Conservation (phyloP, 2,329 filamentous ascomycete genomes). For the Diaporthe destruens region DNA sequence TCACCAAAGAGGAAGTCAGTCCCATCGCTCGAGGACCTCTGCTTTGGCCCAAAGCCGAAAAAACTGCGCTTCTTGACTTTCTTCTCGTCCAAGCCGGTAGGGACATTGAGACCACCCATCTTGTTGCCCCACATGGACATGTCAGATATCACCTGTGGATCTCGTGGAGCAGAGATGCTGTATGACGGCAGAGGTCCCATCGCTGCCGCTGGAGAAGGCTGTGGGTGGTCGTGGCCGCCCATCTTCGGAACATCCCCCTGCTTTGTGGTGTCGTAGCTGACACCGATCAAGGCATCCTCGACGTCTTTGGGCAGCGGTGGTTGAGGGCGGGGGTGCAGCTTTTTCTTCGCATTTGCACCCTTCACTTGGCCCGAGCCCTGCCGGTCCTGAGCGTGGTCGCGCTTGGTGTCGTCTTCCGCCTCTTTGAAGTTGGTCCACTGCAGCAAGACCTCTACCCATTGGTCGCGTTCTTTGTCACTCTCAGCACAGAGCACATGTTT, state of each 20-base stretch:
- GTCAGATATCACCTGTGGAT: slow-evolving; percentile 87
- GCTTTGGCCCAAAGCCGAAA: slow-evolving; percentile 76
- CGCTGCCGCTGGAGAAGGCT: slow-evolving; percentile 46
- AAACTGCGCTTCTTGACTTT: slow-evolving; percentile 84
- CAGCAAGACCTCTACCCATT: slow-evolving; percentile 91
- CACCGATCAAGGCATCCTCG: slow-evolving; percentile 65
- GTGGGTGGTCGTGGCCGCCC: slow-evolving; percentile 49
- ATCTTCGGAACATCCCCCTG: slow-evolving; percentile 63
- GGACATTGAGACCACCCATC: slow-evolving; percentile 59
- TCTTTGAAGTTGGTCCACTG: slow-evolving; percentile 87
- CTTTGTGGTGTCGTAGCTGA: slow-evolving; percentile 69
- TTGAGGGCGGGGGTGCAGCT: slow-evolving; percentile 51
- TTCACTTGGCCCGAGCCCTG: slow-evolving; percentile 55
- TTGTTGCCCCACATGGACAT: slow-evolving; percentile 89
- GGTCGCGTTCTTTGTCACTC: slow-evolving; percentile 90
- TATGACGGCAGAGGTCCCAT: slow-evolving; percentile 58
- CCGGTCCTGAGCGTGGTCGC: slow-evolving; percentile 55
- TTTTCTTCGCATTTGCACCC: slow-evolving; percentile 58
- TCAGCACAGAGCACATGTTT: slow-evolving; percentile 97
- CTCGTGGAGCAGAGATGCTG: slow-evolving; percentile 86
- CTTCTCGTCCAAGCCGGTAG: slow-evolving; percentile 76
- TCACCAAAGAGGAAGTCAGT: slow-evolving; percentile 68
- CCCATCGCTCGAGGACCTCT: slow-evolving; percentile 69
- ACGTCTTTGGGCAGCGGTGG: slow-evolving; percentile 49
- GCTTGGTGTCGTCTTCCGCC: slow-evolving; percentile 65